Evolutionary conservation across 2,329 filamentous ascomycete genomes (phyloP), one percentile per base, ranked within the genome.

Genomic region (Penicillium rolfsii): DNA sequence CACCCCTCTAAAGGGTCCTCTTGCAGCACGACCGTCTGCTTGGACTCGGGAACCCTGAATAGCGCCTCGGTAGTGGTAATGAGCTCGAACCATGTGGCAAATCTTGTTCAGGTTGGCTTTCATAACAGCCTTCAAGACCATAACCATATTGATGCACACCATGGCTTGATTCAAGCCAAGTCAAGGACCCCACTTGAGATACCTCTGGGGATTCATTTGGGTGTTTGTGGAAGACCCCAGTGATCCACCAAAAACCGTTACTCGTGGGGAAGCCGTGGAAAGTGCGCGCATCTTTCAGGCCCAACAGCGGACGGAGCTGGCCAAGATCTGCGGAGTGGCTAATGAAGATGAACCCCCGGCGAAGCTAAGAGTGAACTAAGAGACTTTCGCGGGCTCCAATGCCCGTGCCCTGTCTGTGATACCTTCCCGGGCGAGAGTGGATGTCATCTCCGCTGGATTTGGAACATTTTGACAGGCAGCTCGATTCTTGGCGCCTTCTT

Each of bases 261-360:
- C 40, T 26, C 53, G 49, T 36, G 49, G 19, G 35, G 49, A 57
- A 36, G 12, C 43, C 28, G 14, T 46, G 22, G 24, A 36, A 30
- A 16, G 52, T 35, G 19, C 49, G 38, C 58, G 46, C 58, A 55
- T 55, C 50, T 26, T 46, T 41, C 24, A 38, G 38, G 41, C 22
- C 55, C 22, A 36, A 36, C 52, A 35, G 49, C 49, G 50, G 46
- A 61, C 45, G 50, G 46, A 61, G 36, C 12, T 50, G 35, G 59
- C 30, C 41, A 41, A 35, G 67, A 68, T 68, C 64, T 59, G 55
- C 64, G 41, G 45, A 60, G 52, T 66, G 62, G 58, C 52, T 63
- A 67, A 68, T 68, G 64, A 67, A 30, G 64, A 68, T 64, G 50
- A 30, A n/a, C 67, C 52, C 55, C 26, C 7, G 33, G 45, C 16